Percentiles rank a stretch among this genome's conserved stretches.
These are phyloP conservation scores for Candida suzukii DNA, from an alignment of 805 yeast genomes.

Conservation along the genomic window DNA sequence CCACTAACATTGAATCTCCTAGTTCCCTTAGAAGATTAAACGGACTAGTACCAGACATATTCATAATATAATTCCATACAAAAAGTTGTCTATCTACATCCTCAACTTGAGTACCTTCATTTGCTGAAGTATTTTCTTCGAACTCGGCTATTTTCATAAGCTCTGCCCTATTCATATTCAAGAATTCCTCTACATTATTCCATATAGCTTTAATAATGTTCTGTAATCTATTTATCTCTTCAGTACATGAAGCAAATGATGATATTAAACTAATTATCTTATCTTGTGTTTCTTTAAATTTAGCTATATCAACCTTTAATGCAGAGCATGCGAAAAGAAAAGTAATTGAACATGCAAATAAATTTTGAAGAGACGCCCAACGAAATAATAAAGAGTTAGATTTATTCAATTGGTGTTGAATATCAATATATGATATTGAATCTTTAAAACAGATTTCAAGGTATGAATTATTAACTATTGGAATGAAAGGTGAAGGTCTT, in stretches of 20 bases:
- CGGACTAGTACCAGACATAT: neutral
- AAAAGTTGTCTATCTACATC: neutral
- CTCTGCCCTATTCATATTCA: neutral
- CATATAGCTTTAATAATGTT: neutral
- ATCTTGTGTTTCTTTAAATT: neutral
- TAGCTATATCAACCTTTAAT: neutral
- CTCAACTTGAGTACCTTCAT: too few relatives aligned
- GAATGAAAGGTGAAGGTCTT: slow-evolving; percentile 3
- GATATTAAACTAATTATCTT: neutral
- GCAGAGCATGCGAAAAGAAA: neutral
- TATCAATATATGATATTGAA: slow-evolving; percentile 1
- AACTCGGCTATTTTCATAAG: neutral
- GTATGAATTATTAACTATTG: neutral
- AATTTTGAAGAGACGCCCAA: slow-evolving; percentile 2
- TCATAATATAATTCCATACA: neutral
- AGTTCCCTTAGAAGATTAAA: neutral
- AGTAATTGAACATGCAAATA: slow-evolving; percentile 1
- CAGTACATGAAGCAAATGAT: neutral
- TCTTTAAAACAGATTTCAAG: slow-evolving; percentile 1
- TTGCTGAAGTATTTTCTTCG: neutral
- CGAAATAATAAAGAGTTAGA: neutral
- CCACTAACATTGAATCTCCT: neutral
- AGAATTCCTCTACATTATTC: neutral
- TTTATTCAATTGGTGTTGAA: neutral
- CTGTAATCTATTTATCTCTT: neutral